Conservation (phyloP, 2,329 filamentous ascomycete species). For the Xylaria sp. region DNA sequence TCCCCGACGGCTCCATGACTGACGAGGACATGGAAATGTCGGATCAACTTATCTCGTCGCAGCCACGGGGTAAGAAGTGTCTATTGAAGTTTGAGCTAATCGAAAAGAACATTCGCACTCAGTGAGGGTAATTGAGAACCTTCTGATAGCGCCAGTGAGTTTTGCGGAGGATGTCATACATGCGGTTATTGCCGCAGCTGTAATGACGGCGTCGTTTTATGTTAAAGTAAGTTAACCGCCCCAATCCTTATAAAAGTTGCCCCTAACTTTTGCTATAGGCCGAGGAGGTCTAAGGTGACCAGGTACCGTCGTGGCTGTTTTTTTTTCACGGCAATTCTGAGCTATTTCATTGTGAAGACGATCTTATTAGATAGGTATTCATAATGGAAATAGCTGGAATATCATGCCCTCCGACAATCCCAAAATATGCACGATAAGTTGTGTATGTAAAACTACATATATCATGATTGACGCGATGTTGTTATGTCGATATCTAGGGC, state of each 20-base stretch:
- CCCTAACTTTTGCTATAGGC: too few species aligned
- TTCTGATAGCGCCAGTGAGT: neutral
- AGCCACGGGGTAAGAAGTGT: conserved; percentile 65
- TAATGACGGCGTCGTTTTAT: too few species aligned
- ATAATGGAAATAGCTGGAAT: neutral
- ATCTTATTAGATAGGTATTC: too few species aligned
- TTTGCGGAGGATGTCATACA: too few species aligned
- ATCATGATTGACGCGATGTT: neutral
- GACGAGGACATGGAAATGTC: conserved; percentile 65
- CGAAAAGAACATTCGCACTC: neutral
- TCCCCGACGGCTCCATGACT: conserved; percentile 59
- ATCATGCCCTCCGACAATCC: neutral
- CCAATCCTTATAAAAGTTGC: too few species aligned
- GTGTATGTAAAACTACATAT: neutral
- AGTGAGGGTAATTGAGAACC: neutral
- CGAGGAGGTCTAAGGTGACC: too few species aligned
- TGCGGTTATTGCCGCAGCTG: too few species aligned
- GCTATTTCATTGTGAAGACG: too few species aligned
- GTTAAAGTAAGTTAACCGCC: too few species aligned
- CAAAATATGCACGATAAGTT: neutral
- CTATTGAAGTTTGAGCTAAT: conserved; percentile 52
- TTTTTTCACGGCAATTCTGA: neutral
- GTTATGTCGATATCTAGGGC: neutral
- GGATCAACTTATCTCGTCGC: conserved; percentile 70
- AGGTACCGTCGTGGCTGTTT: neutral